These are phyloP conservation scores for Cucurbita maxima DNA, from an alignment of 306 rosid species.

Conservation along the genomic window DNA sequence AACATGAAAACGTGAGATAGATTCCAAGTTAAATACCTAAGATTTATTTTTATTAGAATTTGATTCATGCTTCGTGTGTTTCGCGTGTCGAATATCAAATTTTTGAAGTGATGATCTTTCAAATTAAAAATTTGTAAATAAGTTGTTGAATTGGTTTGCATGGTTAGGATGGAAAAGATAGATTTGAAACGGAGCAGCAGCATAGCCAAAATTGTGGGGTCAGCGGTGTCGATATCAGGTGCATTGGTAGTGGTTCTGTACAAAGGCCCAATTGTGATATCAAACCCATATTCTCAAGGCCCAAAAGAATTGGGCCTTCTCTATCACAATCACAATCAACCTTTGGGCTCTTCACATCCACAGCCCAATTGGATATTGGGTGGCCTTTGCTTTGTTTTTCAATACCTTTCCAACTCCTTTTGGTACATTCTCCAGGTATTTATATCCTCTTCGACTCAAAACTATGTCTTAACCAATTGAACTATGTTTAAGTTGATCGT, in stretches of 20 bases:
- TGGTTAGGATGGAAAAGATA: conserved; percentile 50
- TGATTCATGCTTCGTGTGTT: too few species aligned
- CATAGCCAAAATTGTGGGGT: conserved; percentile 53
- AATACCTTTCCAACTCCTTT: conserved; percentile 2
- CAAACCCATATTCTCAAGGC: neutral
- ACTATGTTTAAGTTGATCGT: too few species aligned
- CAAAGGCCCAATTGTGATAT: conserved; percentile 34
- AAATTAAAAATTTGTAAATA: too few species aligned
- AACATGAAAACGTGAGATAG: too few species aligned
- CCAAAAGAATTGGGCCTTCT: neutral
- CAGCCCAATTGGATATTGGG: conserved; percentile 13
- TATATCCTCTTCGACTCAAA: neutral
- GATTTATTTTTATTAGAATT: too few species aligned
- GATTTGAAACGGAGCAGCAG: conserved; percentile 41
- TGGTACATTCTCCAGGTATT: conserved; percentile 21
- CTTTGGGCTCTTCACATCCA: conserved; percentile 2
- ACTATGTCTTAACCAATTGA: too few species aligned
- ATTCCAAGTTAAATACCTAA: too few species aligned
- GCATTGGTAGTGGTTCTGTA: conserved; percentile 67
- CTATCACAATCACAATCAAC: neutral
- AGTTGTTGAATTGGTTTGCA: too few species aligned
- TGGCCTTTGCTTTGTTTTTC: conserved; percentile 8
- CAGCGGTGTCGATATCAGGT: conserved; percentile 55
- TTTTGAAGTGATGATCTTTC: too few species aligned
- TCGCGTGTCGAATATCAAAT: too few species aligned